Conservation (phyloP, 257 asterid species). For the Perilla frutescens region DNA sequence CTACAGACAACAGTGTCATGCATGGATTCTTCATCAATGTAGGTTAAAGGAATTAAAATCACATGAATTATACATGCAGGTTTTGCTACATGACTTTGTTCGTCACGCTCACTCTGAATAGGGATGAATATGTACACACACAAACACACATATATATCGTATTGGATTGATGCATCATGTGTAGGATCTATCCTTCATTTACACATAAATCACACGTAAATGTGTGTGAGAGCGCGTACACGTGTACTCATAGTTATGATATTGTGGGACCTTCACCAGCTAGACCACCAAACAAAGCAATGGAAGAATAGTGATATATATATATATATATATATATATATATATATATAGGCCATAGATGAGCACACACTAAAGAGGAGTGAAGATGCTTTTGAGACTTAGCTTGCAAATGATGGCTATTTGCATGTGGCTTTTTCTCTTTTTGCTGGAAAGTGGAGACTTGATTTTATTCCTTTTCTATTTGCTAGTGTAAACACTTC, state of each 20-base stretch:
- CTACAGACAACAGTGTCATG: background rate
- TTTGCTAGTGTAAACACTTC: slow-evolving; percentile 8
- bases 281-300: slow-evolving; percentile 16
- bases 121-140: background rate
- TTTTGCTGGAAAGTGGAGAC: slow-evolving; percentile 42
- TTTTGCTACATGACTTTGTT: background rate
- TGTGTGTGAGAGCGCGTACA: background rate
- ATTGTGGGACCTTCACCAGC: slow-evolving; percentile 34
- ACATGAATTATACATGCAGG: background rate
- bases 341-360: background rate
- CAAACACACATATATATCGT: background rate
- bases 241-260: background rate
- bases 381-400: slow-evolving; percentile 32
- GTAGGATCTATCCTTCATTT: background rate
- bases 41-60: background rate
- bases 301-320: slow-evolving; percentile 18
- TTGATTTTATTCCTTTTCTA: slow-evolving; percentile 7
- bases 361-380: slow-evolving; percentile 2
- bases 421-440: slow-evolving; percentile 37
- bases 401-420: slow-evolving; percentile 44
- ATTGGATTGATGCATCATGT: background rate
- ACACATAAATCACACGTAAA: background rate
- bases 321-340: slow-evolving; percentile 16
- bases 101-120: background rate
- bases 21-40: slow-evolving; percentile 9